Conservation (phyloP, 1,284 basidiomycete species). For the Ustilago nuda region DNA sequence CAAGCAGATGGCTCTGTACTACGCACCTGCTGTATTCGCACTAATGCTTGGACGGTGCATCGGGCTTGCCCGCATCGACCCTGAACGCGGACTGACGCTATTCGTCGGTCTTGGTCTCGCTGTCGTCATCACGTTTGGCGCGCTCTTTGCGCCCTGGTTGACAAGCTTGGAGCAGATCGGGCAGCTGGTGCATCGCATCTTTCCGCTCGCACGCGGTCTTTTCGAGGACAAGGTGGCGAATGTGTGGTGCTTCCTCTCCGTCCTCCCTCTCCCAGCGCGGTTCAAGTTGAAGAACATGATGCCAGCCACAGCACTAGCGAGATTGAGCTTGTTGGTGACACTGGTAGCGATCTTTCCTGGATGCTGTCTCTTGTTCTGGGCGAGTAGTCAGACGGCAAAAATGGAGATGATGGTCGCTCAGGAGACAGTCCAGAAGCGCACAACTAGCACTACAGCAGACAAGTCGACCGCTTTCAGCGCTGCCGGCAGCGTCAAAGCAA, state of each 20-base stretch:
- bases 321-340: slow-evolving; percentile 69
- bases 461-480: not conserved
- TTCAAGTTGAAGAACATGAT: slow-evolving; percentile 59
- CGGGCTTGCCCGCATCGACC: slow-evolving; percentile 82
- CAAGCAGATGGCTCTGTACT: slow-evolving; percentile 96
- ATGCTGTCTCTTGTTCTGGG: slow-evolving; percentile 60
- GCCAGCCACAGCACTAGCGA: slow-evolving; percentile 56
- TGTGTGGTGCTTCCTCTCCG: slow-evolving; percentile 76
- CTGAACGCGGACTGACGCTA: slow-evolving; percentile 74
- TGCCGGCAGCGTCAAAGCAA: slow-evolving; percentile 20
- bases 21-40: slow-evolving; percentile 78
- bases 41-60: slow-evolving; percentile 72
- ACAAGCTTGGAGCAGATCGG: slow-evolving; percentile 73
- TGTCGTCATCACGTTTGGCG: slow-evolving; percentile 74
- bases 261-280: slow-evolving; percentile 57
- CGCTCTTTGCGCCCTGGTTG: slow-evolving; percentile 82
- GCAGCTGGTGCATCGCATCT: slow-evolving; percentile 82
- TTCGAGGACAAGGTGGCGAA: slow-evolving; percentile 98
- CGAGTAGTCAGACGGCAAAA: slow-evolving; percentile 56
- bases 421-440: slow-evolving; percentile 13
- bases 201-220: slow-evolving; percentile 87
- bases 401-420: slow-evolving; percentile 63
- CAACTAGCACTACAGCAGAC: slow-evolving; percentile 1
- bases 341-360: slow-evolving; percentile 66
- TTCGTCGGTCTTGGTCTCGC: slow-evolving; percentile 77